A percentile compares a stretch with the other conserved stretches of the same genome.
Evolutionary conservation across 83 land plant species (phyloP).

Genomic region (Diphasiastrum complanatum): DNA sequence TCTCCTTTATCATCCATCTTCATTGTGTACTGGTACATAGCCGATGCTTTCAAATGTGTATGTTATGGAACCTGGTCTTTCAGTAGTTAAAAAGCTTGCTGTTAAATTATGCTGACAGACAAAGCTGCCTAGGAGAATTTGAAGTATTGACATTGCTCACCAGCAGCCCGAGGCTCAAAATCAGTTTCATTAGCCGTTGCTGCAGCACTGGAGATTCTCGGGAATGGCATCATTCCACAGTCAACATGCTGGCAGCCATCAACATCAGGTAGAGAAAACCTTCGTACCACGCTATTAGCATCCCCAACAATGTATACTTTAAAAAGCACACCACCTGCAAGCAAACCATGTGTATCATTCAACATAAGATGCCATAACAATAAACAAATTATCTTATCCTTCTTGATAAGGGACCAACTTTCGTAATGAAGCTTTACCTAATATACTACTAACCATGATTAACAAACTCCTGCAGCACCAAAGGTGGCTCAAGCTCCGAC

Average conservation of each 20-base stretch:
- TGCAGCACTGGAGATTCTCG: conserved; percentile 29
- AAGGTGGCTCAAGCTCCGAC: conserved; percentile 22
- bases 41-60: no score
- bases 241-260: conserved; percentile 7
- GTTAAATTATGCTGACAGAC: no score
- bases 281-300: conserved; percentile 27
- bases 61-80: no score
- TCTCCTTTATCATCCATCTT: no score
- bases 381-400: no score
- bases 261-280: conserved; percentile 29
- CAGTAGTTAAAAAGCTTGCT: no score
- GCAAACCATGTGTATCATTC: conserved; percentile 1
- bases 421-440: no score
- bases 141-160: neutral
- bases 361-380: neutral
- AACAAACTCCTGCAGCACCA: conserved; percentile 31
- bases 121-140: no score
- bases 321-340: conserved; percentile 35
- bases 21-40: no score
- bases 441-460: conserved; percentile 21
- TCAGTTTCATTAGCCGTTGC: conserved; percentile 24
- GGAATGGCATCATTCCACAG: conserved; percentile 26
- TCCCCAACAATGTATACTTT: conserved; percentile 30
- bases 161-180: conserved; percentile 21
- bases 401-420: no score